Conservation (phyloP, 164 flowering plant genomes). For the Pachysandra terminalis region DNA sequence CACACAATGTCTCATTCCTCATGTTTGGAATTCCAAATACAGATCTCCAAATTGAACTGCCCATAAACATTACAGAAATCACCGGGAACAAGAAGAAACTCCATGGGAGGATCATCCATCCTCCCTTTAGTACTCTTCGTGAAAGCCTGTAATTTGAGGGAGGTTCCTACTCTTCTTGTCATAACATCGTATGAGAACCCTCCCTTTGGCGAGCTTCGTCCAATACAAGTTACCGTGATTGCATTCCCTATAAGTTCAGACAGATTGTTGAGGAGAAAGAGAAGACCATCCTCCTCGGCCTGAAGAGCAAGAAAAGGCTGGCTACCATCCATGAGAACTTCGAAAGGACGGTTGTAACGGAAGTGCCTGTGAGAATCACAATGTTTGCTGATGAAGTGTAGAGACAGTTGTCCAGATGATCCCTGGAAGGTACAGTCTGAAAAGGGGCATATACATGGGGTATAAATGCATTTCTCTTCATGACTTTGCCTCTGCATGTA, state of each 20-base stretch:
- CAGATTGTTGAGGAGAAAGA: constrained; percentile 48
- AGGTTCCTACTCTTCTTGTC: constrained; percentile 38
- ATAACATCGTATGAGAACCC: constrained; percentile 44
- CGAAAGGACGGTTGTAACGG: constrained; percentile 41
- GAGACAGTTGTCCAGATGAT: constrained; percentile 43
- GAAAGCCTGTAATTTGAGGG: constrained; percentile 47
- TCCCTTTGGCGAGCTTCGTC: constrained; percentile 32
- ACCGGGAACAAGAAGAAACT: constrained; percentile 56
- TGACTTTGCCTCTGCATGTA: constrained; percentile 33
- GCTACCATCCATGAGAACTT: constrained; percentile 31
- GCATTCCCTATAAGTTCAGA: constrained; percentile 42
- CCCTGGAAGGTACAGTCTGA: constrained; percentile 44
- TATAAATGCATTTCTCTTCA: constrained; percentile 41
- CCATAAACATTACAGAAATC: constrained; percentile 30
- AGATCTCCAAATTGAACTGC: constrained; percentile 45
- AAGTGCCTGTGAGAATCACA: constrained; percentile 47
- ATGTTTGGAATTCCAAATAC: constrained; percentile 42
- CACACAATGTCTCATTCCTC: constrained; percentile 6
- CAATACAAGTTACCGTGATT: constrained; percentile 33
- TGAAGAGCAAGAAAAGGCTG: constrained; percentile 43
- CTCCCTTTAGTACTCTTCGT: constrained; percentile 31
- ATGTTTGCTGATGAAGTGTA: constrained; percentile 53
- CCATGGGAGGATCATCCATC: constrained; percentile 34
- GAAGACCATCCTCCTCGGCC: constrained; percentile 53
- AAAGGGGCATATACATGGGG: constrained; percentile 57